A percentile compares a stretch with the other conserved stretches of the same genome.
These are phyloP conservation scores for Daldinia bambusicola DNA, from an alignment of 495 filamentous ascomycete species.

Conservation along the genomic window DNA sequence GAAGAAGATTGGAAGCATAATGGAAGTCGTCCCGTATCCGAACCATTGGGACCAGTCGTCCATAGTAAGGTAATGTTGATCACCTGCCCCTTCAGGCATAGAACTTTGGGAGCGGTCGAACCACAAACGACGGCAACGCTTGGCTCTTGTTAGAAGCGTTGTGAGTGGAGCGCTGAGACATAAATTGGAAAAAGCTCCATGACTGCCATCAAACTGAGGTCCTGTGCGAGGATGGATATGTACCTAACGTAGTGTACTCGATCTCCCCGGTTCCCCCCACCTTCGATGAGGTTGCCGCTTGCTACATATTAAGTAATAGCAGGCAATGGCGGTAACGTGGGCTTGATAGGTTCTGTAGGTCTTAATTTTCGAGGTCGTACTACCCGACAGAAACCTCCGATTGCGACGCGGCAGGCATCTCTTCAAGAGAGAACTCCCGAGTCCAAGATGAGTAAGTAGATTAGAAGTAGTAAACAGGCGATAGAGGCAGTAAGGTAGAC, in stretches of 20 bases:
- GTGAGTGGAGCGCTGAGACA: conserved; percentile 45
- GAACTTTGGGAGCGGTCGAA: conserved; percentile 30
- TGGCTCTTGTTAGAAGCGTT: conserved; percentile 40
- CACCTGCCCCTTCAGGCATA: conserved; percentile 41
- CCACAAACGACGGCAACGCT: conserved; percentile 27
- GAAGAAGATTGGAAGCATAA: conserved; percentile 13
- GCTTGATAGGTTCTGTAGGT: conserved; percentile 18
- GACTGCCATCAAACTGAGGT: background rate
- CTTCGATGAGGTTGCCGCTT: conserved; percentile 30
- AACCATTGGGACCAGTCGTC: conserved; percentile 44
- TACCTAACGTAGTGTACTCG: background rate
- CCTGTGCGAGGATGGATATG: background rate
- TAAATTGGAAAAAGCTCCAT: conserved; percentile 26
- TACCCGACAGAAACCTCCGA: conserved; percentile 32
- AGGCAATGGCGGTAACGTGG: conserved; percentile 25
- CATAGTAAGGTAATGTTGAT: conserved; percentile 35
- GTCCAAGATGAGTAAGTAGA: conserved; percentile 19
- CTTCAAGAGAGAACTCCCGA: conserved; percentile 17
- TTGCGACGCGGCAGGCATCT: conserved; percentile 7
- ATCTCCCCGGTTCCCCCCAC: conserved; percentile 29
- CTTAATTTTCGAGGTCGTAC: conserved; percentile 19
- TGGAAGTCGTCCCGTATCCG: conserved; percentile 37
- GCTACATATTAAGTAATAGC: background rate
- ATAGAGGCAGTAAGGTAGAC: background rate
- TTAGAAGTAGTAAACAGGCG: conserved; percentile 3